Conservation (phyloP, 768 basidiomycete genomes). For the Lentinula edodes region DNA sequence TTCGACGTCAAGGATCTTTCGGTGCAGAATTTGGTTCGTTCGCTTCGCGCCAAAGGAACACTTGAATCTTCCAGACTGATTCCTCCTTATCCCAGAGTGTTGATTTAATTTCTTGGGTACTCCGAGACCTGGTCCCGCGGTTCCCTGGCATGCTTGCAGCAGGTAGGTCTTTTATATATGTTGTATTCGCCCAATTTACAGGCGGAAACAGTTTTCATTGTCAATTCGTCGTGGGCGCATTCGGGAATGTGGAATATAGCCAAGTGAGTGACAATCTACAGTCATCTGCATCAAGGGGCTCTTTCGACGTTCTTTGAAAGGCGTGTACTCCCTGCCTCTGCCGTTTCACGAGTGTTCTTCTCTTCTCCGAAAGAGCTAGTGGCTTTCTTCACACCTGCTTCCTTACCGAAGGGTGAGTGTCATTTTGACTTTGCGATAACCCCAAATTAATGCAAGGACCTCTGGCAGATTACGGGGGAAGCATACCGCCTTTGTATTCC, state of each 20-base stretch:
- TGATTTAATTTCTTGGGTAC: slow-evolving; percentile 58
- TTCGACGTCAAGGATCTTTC: slow-evolving; percentile 58
- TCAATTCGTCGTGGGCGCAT: slow-evolving; percentile 74
- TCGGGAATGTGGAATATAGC: slow-evolving; percentile 60
- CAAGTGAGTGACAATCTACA: slow-evolving; percentile 33
- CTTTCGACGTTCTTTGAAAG: slow-evolving; percentile 26
- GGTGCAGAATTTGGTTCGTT: slow-evolving; percentile 51
- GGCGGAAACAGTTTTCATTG: slow-evolving; percentile 47
- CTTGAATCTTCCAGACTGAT: no score
- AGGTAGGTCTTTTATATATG: slow-evolving; percentile 33
- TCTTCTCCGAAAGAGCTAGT: slow-evolving; percentile 50
- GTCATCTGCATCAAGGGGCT: background rate
- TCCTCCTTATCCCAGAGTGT: slow-evolving; percentile 34
- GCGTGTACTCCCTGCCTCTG: slow-evolving; percentile 53
- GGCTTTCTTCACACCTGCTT: slow-evolving; percentile 44
- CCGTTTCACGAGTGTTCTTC: slow-evolving; percentile 63
- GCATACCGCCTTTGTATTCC: slow-evolving; percentile 40
- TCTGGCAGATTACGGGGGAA: slow-evolving; percentile 62
- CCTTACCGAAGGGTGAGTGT: slow-evolving; percentile 53
- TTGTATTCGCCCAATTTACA: slow-evolving; percentile 7
- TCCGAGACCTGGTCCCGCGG: slow-evolving; percentile 61
- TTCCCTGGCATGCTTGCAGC: slow-evolving; percentile 76
- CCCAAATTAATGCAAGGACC: slow-evolving; percentile 14
- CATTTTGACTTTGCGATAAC: slow-evolving; percentile 9
- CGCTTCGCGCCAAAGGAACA: no score